Percentiles rank a stretch among this genome's conserved stretches.
Evolutionary conservation across 179 eudicot species (phyloP).

Genomic region (Carnegiea gigantea): DNA sequence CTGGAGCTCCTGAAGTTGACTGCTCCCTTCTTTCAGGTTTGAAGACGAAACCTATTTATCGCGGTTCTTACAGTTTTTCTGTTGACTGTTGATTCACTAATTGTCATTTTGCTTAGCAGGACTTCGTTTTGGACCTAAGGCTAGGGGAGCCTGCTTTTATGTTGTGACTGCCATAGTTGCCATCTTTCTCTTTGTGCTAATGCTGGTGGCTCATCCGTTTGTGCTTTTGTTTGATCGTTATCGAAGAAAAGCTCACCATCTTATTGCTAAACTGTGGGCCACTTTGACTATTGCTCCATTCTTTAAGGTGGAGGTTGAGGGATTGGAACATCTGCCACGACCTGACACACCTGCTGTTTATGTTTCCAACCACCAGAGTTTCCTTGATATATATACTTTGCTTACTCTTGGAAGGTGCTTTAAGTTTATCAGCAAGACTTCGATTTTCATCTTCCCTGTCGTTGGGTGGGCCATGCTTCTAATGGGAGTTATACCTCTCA

Average conservation of each 20-base stretch:
- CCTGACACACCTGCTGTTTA: slow-evolving; percentile 78
- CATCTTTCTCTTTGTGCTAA: slow-evolving; percentile 55
- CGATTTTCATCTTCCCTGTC: slow-evolving; percentile 71
- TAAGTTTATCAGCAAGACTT: slow-evolving; percentile 92
- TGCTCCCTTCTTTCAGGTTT: slow-evolving; percentile 59
- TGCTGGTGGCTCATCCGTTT: slow-evolving; percentile 87
- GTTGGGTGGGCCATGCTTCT: slow-evolving; percentile 98
- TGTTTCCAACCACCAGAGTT: slow-evolving; percentile 96
- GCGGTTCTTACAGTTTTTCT: not conserved
- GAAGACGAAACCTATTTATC: not conserved
- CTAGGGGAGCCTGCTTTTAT: slow-evolving; percentile 73
- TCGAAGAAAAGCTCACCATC: slow-evolving; percentile 67
- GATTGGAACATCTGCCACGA: slow-evolving; percentile 74
- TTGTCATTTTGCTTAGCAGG: slow-evolving; percentile 43
- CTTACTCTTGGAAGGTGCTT: slow-evolving; percentile 83
- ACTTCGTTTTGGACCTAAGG: slow-evolving; percentile 46
- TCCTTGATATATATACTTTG: slow-evolving; percentile 85
- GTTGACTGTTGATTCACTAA: slow-evolving; percentile 8
- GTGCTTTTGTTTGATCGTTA: slow-evolving; percentile 74
- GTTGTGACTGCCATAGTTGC: slow-evolving; percentile 59
- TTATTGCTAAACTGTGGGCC: slow-evolving; percentile 81
- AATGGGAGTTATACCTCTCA: slow-evolving; percentile 80
- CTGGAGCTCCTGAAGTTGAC: slow-evolving; percentile 57
- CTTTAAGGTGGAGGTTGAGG: slow-evolving; percentile 61
- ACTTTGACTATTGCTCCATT: slow-evolving; percentile 60